Evolutionary conservation across 768 basidiomycete genomes (phyloP), one percentile per base, ranked within the genome.

Genomic region (Vishniacozyma victoriae): DNA sequence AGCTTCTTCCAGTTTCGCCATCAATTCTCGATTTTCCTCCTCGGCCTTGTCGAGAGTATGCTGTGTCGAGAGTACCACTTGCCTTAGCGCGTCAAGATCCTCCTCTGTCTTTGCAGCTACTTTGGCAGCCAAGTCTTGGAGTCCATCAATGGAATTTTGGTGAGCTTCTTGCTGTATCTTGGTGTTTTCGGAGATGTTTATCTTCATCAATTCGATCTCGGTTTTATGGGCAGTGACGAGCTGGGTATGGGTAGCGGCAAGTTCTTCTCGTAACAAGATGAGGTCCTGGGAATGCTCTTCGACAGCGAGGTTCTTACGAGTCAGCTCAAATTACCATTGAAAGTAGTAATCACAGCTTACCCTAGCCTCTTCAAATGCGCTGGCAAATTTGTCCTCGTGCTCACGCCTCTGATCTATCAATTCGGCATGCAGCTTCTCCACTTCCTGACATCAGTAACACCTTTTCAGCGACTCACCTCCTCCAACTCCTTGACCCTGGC

Each of bases 241-340:
- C 31, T 59, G 54, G 5, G 46, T 19, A 14, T 52, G 57, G 23
- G 60, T 58, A 20, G 25, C 41, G 20, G 44, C 41, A 18, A 65
- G 44, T 19, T 57, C 54, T 2, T 27, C 4, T 3, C 63, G 57
- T 26, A 65, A 43, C 7, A 48, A 43, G 14, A 55, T 50, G 35
- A 65, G 50, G 25, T 59, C 57, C 15, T 19, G 22, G 31, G 46
- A 43, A 27, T 65, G 63, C n/a, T 53, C 40, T 14, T 48, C 40
- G n/a, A 25, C 23, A 3, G 53, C 50, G 7, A 55, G 35, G 20
- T 37, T 16, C 59, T 60, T 25, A 15, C 4, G 14, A 4, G 22
- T 25, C 35, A 15, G 7, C 2, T 44, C n/a, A n/a, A n/a, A n/a
- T n/a, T n/a, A n/a, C n/a, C n/a, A n/a, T n/a, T n/a, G n/a, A n/a